Percentiles rank a stretch among this genome's conserved stretches.
Conservation (phyloP, 495 filamentous ascomycete species). For the Hypoxylon trugodes region DNA sequence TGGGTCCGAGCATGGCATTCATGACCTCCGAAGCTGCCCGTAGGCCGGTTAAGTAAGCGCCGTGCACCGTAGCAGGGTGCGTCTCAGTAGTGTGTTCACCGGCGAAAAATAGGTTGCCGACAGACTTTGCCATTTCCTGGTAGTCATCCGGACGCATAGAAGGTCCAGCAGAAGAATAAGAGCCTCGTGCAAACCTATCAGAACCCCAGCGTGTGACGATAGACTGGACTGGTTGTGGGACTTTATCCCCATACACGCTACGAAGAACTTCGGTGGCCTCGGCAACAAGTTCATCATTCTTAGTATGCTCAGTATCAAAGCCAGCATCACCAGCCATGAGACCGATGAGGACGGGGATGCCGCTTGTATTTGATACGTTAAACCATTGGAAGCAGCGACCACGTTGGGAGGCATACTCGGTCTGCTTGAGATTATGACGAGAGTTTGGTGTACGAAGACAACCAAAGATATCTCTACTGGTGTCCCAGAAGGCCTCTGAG, state of each 20-base stretch:
- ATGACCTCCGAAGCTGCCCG: constrained; percentile 87
- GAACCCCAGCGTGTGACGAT: constrained; percentile 94
- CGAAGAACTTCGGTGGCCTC: constrained; percentile 82
- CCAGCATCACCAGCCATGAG: constrained; percentile 98
- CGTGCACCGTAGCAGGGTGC: constrained; percentile 96
- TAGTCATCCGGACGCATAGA: constrained; percentile 86
- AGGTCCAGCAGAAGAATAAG: constrained; percentile 91
- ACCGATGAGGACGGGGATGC: constrained; percentile 84
- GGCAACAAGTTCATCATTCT: constrained; percentile 74
- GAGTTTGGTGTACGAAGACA: constrained; percentile 74
- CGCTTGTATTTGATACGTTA: constrained; percentile 89
- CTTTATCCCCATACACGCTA: constrained; percentile 62
- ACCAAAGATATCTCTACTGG: constrained; percentile 92
- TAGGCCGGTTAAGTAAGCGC: constrained; percentile 92
- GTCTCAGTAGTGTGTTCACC: constrained; percentile 95
- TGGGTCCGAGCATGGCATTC: constrained; percentile 79
- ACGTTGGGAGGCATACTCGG: constrained; percentile 61
- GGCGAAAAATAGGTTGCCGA: constrained; percentile 94
- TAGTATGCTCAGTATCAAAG: constrained; percentile 78
- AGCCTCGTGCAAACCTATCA: constrained; percentile 88
- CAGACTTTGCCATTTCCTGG: constrained; percentile 83
- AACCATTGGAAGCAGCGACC: constrained; percentile 98
- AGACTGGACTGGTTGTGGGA: constrained; percentile 80
- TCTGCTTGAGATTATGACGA: constrained; percentile 60
- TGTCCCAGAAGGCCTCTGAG: constrained; percentile 90